Conservation (phyloP, 257 asterid species). For the Plantago ovata region DNA sequence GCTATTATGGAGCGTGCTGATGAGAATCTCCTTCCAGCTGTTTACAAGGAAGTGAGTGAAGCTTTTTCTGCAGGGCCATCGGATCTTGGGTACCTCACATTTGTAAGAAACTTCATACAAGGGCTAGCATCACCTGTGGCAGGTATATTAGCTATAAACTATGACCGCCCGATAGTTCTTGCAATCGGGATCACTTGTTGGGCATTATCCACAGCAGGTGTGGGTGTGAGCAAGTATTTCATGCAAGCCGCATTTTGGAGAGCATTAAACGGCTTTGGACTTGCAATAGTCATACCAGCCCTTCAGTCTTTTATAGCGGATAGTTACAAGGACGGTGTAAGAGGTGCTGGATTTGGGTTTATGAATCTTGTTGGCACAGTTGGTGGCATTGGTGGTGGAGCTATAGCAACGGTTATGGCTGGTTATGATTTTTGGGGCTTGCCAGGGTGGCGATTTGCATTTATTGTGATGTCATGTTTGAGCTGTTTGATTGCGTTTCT, state of each 20-base stretch:
- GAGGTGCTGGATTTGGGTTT: conserved; percentile 93
- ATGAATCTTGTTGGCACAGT: conserved; percentile 80
- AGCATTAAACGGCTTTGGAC: conserved; percentile 82
- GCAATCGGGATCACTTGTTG: conserved; percentile 88
- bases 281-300: conserved; percentile 94
- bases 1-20: conserved; percentile 99
- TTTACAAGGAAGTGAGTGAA: conserved; percentile 98
- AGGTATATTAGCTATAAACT: conserved; percentile 74
- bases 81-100: conserved; percentile 95
- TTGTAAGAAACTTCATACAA: conserved; percentile 69
- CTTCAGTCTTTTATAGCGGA: conserved; percentile 95
- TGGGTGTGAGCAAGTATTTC: conserved; percentile 84
- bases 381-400: conserved; percentile 99
- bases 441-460: conserved; percentile 94
- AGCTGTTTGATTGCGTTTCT: conserved; percentile 76
- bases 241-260: conserved; percentile 86
- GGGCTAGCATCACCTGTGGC: conserved; percentile 94
- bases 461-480: conserved; percentile 67
- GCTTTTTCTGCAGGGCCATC: conserved; percentile 93
- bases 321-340: conserved; percentile 73
- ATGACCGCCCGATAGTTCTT: conserved; percentile 92
- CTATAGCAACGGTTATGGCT: conserved; percentile 96
- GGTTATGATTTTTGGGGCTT: conserved; percentile 69
- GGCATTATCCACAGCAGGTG: conserved; percentile 97
- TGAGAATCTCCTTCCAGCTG: conserved; percentile 98